A percentile compares a stretch with the other conserved stretches of the same genome.
These are phyloP conservation scores for Mycena maculata DNA, from an alignment of 768 basidiomycete species.

Conservation along the genomic window DNA sequence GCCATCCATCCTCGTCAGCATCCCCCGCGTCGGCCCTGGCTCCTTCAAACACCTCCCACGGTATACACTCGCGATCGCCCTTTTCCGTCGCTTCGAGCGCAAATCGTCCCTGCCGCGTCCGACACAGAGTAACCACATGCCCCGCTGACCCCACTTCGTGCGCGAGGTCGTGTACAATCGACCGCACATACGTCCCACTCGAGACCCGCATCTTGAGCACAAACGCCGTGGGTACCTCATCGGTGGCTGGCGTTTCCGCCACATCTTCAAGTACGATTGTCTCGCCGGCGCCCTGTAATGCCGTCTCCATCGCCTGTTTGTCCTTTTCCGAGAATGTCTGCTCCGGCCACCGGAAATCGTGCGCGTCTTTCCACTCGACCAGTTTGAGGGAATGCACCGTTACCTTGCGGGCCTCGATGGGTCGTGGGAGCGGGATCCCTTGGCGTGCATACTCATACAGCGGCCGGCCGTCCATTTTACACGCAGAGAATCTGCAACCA, in stretches of 20 bases:
- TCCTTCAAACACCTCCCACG: slow-evolving; percentile 79
- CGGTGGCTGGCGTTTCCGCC: slow-evolving; percentile 42
- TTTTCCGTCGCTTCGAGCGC: slow-evolving; percentile 59
- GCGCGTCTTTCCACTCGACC: slow-evolving; percentile 84
- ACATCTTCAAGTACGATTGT: slow-evolving; percentile 54
- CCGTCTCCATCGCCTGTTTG: slow-evolving; percentile 73
- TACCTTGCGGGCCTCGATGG: slow-evolving; percentile 89
- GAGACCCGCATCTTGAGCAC: slow-evolving; percentile 93
- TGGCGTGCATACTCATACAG: slow-evolving; percentile 95
- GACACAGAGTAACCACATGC: slow-evolving; percentile 90
- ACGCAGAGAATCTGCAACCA: slow-evolving; percentile 85
- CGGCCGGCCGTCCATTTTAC: slow-evolving; percentile 98
- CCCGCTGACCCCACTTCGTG: slow-evolving; percentile 87
- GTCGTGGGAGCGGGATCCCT: slow-evolving; percentile 90
- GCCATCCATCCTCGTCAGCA: slow-evolving; percentile 74
- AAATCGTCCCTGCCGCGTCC: slow-evolving; percentile 91
- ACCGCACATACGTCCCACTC: slow-evolving; percentile 96
- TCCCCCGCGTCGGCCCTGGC: slow-evolving; percentile 67
- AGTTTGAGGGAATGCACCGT: slow-evolving; percentile 86
- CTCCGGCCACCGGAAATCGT: slow-evolving; percentile 81
- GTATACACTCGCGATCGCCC: slow-evolving; percentile 71
- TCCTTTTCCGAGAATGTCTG: slow-evolving; percentile 76
- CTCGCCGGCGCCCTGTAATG: slow-evolving; percentile 65
- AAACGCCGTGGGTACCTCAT: slow-evolving; percentile 77
- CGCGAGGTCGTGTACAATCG: slow-evolving; percentile 93